These are phyloP conservation scores for Apophysomyces sp. DNA, from an alignment of 371 early-diverging fungal species.

Conservation along the genomic window DNA sequence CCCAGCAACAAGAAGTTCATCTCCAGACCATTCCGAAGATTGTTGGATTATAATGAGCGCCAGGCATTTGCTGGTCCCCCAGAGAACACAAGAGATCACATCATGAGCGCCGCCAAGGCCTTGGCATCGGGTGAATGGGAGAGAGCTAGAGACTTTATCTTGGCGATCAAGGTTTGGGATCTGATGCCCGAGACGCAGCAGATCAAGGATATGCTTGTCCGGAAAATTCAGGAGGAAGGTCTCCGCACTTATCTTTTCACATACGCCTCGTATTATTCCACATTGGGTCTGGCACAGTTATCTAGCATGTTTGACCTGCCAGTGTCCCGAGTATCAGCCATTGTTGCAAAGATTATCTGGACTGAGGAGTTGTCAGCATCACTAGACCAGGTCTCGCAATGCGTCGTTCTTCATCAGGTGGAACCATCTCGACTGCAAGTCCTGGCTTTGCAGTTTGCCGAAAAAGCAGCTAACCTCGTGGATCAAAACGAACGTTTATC, in stretches of 20 bases:
- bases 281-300: constrained; percentile 80
- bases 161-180: constrained; percentile 95
- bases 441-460: constrained; percentile 82
- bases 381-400: constrained; percentile 77
- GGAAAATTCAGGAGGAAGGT: constrained; percentile 93
- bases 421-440: constrained; percentile 85
- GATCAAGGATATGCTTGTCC: constrained; percentile 88
- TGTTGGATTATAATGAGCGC: constrained; percentile 93
- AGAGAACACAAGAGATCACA: constrained; percentile 96
- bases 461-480: constrained; percentile 85
- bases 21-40: constrained; percentile 90
- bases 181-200: constrained; percentile 76
- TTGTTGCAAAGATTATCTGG: constrained; percentile 93
- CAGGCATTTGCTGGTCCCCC: constrained; percentile 96
- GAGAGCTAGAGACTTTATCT: constrained; percentile 77
- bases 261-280: constrained; percentile 85
- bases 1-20: constrained; percentile 81
- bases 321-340: constrained; percentile 61
- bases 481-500: constrained; percentile 91
- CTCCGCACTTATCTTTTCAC: constrained; percentile 95
- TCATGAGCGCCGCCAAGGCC: constrained; percentile 95
- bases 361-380: constrained; percentile 86
- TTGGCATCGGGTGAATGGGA: constrained; percentile 94
- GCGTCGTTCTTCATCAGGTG: constrained; percentile 81
- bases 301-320: constrained; percentile 86